Evolutionary conservation across 441 rosid species (phyloP).

Genomic region (Populus tomentosa): DNA sequence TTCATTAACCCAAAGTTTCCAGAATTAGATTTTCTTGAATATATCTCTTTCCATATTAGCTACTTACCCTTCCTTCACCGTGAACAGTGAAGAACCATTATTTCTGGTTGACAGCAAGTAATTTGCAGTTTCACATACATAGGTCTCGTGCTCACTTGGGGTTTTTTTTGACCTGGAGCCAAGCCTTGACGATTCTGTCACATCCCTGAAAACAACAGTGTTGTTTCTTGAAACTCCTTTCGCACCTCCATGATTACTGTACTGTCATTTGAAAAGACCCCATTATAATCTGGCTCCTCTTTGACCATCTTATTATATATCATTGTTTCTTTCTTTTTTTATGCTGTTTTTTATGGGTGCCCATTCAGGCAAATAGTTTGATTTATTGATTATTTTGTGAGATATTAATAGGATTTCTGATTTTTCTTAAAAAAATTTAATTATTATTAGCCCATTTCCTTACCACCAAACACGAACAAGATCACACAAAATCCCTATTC

Average conservation of each 20-base stretch:
- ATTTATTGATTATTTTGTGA: not conserved
- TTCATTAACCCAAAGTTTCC: conserved; percentile 21
- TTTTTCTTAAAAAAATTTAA: no score
- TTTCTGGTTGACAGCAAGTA: not conserved
- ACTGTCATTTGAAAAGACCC: not conserved
- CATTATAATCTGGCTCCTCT: not conserved
- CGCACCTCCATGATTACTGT: not conserved
- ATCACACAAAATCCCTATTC: not conserved
- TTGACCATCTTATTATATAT: not conserved
- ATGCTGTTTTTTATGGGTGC: not conserved
- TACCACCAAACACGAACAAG: not conserved
- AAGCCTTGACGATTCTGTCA: not conserved
- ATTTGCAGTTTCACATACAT: conserved; percentile 8
- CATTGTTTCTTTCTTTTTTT: no score
- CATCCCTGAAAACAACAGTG: not conserved
- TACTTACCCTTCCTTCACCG: not conserved
- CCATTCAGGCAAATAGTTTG: not conserved
- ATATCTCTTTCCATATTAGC: conserved; percentile 20
- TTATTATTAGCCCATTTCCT: not conserved
- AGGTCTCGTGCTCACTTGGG: conserved; percentile 9
- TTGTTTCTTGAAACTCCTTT: not conserved
- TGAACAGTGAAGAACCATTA: not conserved
- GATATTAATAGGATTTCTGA: no score
- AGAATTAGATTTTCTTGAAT: not conserved
- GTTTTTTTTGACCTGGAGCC: conserved; percentile 17